Evolutionary conservation across 1,139 yeast genomes (phyloP).

Genomic region (Taphrina flavorubra): DNA sequence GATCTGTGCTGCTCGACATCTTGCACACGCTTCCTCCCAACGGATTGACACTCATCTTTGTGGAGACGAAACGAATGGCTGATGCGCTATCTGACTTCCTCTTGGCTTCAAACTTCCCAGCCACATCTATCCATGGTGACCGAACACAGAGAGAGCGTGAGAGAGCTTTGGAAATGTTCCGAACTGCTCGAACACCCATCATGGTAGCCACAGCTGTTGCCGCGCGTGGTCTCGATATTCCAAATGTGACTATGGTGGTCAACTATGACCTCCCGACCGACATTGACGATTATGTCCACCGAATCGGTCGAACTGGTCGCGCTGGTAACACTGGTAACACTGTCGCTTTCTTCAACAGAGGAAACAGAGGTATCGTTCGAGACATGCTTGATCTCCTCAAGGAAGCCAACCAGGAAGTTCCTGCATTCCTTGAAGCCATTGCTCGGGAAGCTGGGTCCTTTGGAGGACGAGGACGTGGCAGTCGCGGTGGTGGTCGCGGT

Average conservation of each 20-base stretch:
- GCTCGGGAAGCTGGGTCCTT: constrained; percentile 77
- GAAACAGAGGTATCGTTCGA: constrained; percentile 85
- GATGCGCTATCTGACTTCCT: constrained; percentile 92
- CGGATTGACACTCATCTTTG: constrained; percentile 90
- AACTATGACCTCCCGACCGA: constrained; percentile 96
- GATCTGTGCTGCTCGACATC: constrained; percentile 86
- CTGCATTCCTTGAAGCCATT: constrained; percentile 79
- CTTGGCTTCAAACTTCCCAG: constrained; percentile 87
- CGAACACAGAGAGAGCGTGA: constrained; percentile 98
- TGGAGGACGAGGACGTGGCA: constrained; percentile 62
- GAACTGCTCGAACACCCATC: constrained; percentile 84
- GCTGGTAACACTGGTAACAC: constrained; percentile 99
- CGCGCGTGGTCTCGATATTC: constrained; percentile 99
- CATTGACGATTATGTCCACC: constrained; percentile 97
- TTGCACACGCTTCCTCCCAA: constrained; percentile 72
- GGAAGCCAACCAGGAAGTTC: constrained; percentile 98
- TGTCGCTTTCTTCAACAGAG: constrained; percentile 96
- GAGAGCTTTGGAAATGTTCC: constrained; percentile 88
- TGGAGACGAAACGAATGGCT: constrained; percentile 98
- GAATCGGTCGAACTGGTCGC: constrained; percentile 99
- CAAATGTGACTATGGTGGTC: constrained; percentile 96
- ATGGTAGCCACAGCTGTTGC: constrained; percentile 99
- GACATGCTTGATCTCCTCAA: constrained; percentile 83
- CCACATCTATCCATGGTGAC: constrained; percentile 98
- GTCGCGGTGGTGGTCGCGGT: constrained; percentile 54